Percentiles rank a stretch among this genome's conserved stretches.
Evolutionary conservation across 305 asterid genomes (phyloP).

Genomic region (Fraxinus latifolia): DNA sequence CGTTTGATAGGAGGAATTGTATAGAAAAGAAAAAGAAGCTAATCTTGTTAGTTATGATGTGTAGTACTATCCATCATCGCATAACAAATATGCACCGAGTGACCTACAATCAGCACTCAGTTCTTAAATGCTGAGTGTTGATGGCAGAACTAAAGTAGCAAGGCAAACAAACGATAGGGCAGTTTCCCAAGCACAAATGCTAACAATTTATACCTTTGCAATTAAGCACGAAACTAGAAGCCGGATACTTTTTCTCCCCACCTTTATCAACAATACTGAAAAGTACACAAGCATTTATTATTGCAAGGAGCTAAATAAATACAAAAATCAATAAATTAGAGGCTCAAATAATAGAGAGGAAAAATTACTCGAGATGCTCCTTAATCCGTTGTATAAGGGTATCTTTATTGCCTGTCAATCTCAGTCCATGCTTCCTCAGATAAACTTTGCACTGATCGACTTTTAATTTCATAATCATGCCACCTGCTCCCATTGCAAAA

Average conservation of each 20-base stretch:
- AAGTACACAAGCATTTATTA: neutral
- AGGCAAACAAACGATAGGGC: neutral
- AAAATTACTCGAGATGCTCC: constrained; percentile 67
- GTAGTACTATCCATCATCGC: neutral
- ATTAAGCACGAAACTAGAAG: constrained; percentile 67
- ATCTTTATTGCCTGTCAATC: constrained; percentile 78
- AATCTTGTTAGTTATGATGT: neutral
- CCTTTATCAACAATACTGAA: constrained; percentile 64
- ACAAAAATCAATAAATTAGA: neutral
- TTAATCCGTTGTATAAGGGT: constrained; percentile 60
- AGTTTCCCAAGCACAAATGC: neutral
- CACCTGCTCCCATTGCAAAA: constrained; percentile 39
- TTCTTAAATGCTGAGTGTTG: neutral
- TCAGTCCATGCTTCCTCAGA: constrained; percentile 68
- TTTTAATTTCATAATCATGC: constrained; percentile 58
- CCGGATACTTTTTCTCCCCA: constrained; percentile 73
- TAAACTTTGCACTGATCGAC: constrained; percentile 83
- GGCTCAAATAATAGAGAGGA: neutral
- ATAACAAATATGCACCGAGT: neutral
- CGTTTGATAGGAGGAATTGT: neutral
- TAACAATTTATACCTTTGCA: constrained; percentile 60
- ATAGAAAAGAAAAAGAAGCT: neutral
- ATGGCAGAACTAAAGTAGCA: neutral
- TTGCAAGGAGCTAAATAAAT: constrained; percentile 12
- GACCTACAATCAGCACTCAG: neutral